Base-by-base conservation (phyloP, 2,329 filamentous ascomycete genomes). In the Camptophora hylomeconis region DNA sequence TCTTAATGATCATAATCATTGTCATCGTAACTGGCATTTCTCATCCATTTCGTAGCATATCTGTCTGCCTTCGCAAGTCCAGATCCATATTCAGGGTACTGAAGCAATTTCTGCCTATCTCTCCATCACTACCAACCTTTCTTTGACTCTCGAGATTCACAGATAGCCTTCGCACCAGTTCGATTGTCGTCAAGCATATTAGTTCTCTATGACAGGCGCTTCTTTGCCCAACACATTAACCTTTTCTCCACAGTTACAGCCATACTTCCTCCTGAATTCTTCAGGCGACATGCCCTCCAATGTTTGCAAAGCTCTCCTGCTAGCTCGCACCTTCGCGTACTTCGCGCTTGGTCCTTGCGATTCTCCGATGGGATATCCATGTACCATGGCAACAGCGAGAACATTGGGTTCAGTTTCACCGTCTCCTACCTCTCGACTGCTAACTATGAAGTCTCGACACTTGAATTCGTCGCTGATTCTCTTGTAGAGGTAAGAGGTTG, bases 401-500 rank as follows among this genome's bases (percentile, higher is more conserved):
- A 86, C 68, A 26, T 51, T 45, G 21, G 14, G 20, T 12, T 30
- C 26, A 20, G 21, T 24, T n/a, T 8, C 21, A 4, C 18, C 21
- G 14, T 17, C 19, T 20, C 17, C 23, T 2, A 22, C 15, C 4
- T 17, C 20, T 11, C 31, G 33, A 8, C 25, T 50, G 30, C 63
- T 56, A 19, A 67, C 36, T 20, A 53, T 56, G 50, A 67, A 74
- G 13, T 72, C 58, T 7, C 45, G 56, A 51, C 87, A 94, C 16
- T 65, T 69, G 36, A 83, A 75, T 7, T 70, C 63, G 7, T 65
- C 60, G 6, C 69, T 60, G 35, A 94, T 60, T 36, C 71, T 61
- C 24, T 72, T 71, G 21, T 71, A 61, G 1, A 93, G 63, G 22
- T 70, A 71, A 0, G 80, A 92, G 3, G 80, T 77, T 0, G 87